Base-by-base conservation (phyloP, 306 rosid species). In the Malus sieversii region DNA sequence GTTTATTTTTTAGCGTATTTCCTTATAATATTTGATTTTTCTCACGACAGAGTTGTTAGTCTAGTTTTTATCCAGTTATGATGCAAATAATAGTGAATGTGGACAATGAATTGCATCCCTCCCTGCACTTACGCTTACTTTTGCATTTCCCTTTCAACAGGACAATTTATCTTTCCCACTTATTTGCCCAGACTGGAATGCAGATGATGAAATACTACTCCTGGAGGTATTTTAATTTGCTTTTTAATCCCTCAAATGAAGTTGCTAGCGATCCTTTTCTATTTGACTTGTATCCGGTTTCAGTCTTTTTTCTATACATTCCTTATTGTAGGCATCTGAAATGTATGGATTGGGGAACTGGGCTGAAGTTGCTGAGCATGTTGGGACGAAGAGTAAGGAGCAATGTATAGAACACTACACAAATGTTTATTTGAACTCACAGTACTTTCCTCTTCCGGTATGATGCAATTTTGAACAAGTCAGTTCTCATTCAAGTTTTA, bases 361-460 rank as follows among this genome's bases (percentile, higher is more conserved):
- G 99, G 30, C 96, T 70, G 99, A 96, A 84, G 92, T 96, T 85
- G 99, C 99, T 27, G 99, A 92, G 92, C 99, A 96, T 83, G 99
- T 96, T 68, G 99, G 99, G 68, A 96, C 98, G 42, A 96, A 92
- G 88, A 90, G 87, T 85, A 96, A 92, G 81, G 97, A 92, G 77
- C 83, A 88, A 72, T 96, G 99, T 84, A 92, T 96, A 81, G 93
- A 88, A 73, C 98, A 96, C 89, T 96, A 89, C 80, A 79, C 82
- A 71, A 86, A 86, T 75, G 88, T 89, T 61, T 96, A 92, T 87
- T 77, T 86, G 88, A 88, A 81, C 90, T 92, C 98, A 23, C 90
- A 87, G 10, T 78, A 73, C 79, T 96, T 96, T 80, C 99, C 99
- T 78, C 88, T 88, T 80, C 99, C 99, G 92, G 98, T 96, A 92